Conservation (phyloP, 1,284 basidiomycete genomes). For the Leccinum pallidistipes region DNA sequence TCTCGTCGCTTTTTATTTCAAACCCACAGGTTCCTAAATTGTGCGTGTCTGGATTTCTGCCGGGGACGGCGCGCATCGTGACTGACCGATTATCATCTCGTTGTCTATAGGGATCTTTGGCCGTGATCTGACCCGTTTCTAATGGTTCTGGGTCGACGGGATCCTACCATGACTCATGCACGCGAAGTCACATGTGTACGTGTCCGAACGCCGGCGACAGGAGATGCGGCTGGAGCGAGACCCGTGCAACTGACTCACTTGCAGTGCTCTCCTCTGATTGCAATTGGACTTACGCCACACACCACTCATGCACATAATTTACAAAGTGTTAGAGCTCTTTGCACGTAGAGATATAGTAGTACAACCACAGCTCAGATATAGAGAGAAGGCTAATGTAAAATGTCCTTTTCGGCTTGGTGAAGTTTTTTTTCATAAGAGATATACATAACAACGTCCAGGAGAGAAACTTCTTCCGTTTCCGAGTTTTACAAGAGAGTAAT, state of each 20-base stretch:
- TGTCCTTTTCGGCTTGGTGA: neutral
- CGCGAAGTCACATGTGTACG: neutral
- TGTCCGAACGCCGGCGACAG: neutral
- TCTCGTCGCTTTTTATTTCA: neutral
- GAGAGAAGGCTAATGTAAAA: neutral
- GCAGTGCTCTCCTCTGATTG: neutral
- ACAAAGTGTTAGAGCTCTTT: neutral
- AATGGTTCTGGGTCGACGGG: conserved; percentile 21
- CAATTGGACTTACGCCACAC: neutral
- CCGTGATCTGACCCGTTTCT: conserved; percentile 78
- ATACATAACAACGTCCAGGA: neutral
- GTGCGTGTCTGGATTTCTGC: conserved; percentile 17
- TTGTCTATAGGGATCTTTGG: conserved; percentile 67
- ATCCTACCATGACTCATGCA: conserved; percentile 1
- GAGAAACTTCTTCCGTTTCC: neutral
- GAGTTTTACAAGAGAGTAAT: conserved; percentile 11
- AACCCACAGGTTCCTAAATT: conserved; percentile 24
- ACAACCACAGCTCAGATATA: neutral
- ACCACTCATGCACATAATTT: neutral
- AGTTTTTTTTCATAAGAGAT: neutral
- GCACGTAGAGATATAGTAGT: neutral
- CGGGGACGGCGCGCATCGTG: conserved; percentile 7
- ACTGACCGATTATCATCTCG: conserved; percentile 33
- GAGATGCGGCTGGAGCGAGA: neutral
- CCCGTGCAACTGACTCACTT: neutral